Evolutionary conservation across 2,329 filamentous ascomycete species (phyloP).

Genomic region (Pseudogymnoascus sp.): DNA sequence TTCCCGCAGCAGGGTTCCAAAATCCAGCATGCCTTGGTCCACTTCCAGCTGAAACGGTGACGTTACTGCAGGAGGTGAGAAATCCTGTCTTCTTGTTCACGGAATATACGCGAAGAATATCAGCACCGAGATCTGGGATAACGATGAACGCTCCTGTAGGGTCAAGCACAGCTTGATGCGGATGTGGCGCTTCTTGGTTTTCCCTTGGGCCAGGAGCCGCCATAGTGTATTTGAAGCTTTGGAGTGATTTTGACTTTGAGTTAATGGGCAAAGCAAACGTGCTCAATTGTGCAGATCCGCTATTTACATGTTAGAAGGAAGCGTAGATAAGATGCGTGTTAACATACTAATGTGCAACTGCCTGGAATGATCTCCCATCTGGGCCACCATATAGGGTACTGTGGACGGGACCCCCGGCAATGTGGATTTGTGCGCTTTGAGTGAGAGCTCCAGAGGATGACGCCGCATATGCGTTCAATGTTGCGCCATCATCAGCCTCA

Average conservation of each 20-base stretch:
- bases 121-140: constrained; percentile 41
- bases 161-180: constrained; percentile 41
- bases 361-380: constrained; percentile 14
- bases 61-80: constrained; percentile 27
- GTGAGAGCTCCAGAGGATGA: background rate
- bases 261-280: background rate
- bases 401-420: constrained; percentile 17
- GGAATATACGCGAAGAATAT: constrained; percentile 37
- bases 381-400: constrained; percentile 15
- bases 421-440: background rate
- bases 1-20: constrained; percentile 16
- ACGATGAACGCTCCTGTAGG: constrained; percentile 39
- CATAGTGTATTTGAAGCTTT: constrained; percentile 10
- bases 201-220: constrained; percentile 12
- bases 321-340: constrained; percentile 11
- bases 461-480: background rate
- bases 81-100: constrained; percentile 33
- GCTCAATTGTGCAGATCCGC: constrained; percentile 13
- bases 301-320: constrained; percentile 11
- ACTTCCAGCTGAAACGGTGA: constrained; percentile 29
- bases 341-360: constrained; percentile 25
- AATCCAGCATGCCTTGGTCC: constrained; percentile 44
- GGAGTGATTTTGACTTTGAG: constrained; percentile 12
- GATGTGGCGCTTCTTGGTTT: constrained; percentile 36
- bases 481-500: constrained; percentile 14